phyloP scores from a whole-genome alignment of 2,329 filamentous ascomycete species.

The Beauveria sp. region DNA sequence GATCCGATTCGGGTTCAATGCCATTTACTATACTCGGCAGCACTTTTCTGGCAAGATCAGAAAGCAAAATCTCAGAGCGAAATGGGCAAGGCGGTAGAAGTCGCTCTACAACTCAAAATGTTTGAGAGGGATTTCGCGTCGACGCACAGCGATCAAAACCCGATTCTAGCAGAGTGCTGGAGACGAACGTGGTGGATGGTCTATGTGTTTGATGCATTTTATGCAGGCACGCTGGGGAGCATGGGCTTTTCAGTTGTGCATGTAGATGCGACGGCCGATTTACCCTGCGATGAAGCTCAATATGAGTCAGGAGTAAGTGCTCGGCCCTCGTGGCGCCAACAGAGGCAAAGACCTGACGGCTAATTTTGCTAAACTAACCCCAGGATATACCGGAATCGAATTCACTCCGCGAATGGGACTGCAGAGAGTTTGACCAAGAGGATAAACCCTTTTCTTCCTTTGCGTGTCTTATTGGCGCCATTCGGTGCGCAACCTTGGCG shows the following conservation, averaged over 20 bases:
- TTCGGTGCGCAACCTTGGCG: slow-evolving; percentile 29
- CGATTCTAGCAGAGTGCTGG: slow-evolving; percentile 46
- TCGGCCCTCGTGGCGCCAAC: too few species aligned
- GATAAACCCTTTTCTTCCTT: slow-evolving; percentile 54
- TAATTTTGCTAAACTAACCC: neutral
- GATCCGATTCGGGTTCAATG: slow-evolving; percentile 28
- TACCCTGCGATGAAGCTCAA: slow-evolving; percentile 58
- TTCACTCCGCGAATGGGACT: slow-evolving; percentile 54
- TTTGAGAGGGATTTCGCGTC: slow-evolving; percentile 46
- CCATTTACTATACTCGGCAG: slow-evolving; percentile 29
- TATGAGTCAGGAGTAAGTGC: slow-evolving; percentile 37
- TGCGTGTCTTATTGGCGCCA: slow-evolving; percentile 58
- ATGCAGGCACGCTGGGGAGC: slow-evolving; percentile 23
- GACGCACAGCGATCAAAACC: slow-evolving; percentile 37
- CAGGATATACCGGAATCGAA: slow-evolving; percentile 22
- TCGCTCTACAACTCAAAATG: slow-evolving; percentile 55
- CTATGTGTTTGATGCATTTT: slow-evolving; percentile 50
- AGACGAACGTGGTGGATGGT: slow-evolving; percentile 65
- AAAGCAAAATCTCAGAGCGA: slow-evolving; percentile 19
- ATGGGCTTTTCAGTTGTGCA: slow-evolving; percentile 23
- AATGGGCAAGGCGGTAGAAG: slow-evolving; percentile 42
- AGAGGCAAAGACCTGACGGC: neutral
- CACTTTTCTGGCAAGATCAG: slow-evolving; percentile 26
- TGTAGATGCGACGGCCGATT: slow-evolving; percentile 44
- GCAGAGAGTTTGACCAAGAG: slow-evolving; percentile 50